These are phyloP conservation scores for Coniochaeta prunicola DNA, from an alignment of 2,329 filamentous ascomycete species.

Conservation along the genomic window DNA sequence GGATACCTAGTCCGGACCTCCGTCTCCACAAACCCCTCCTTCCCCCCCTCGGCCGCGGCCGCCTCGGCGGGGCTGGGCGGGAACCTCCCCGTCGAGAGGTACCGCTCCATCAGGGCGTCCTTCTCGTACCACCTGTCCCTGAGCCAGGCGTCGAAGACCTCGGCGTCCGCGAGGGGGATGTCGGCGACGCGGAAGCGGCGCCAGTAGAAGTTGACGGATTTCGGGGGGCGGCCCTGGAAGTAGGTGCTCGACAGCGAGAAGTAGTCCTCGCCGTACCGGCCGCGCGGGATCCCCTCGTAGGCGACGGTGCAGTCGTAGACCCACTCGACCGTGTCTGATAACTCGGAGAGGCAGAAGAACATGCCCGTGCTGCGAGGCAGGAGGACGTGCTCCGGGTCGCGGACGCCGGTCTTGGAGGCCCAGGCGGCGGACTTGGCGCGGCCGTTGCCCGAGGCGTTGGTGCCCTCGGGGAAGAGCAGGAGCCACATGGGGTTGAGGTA, in stretches of 20 bases:
- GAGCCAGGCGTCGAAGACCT: conserved; percentile 79
- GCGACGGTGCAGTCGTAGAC: conserved; percentile 92
- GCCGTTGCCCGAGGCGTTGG: conserved; percentile 68
- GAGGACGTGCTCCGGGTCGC: conserved; percentile 67
- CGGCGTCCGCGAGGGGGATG: conserved; percentile 70
- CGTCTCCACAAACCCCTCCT: conserved; percentile 44
- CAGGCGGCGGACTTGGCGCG: conserved; percentile 64
- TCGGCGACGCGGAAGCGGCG: conserved; percentile 72
- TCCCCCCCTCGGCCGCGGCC: conserved; percentile 24
- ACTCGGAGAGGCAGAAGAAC: conserved; percentile 70
- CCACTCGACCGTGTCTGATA: conserved; percentile 69
- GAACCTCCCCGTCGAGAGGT: conserved; percentile 69
- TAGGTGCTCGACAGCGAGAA: conserved; percentile 85
- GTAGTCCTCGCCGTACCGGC: conserved; percentile 80
- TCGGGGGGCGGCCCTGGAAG: conserved; percentile 80
- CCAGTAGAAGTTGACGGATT: conserved; percentile 97
- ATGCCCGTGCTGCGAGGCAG: conserved; percentile 75
- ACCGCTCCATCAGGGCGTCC: conserved; percentile 80
- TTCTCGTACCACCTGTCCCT: conserved; percentile 86
- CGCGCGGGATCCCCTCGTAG: conserved; percentile 87
- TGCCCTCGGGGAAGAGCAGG: conserved; percentile 80
- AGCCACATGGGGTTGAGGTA: conserved; percentile 82
- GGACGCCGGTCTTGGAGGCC: conserved; percentile 68
- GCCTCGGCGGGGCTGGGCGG: conserved; percentile 53
- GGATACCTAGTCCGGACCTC: conserved; percentile 45